These are phyloP conservation scores for Ceriops tagal DNA, from an alignment of 345 rosid genomes.

Conservation along the genomic window DNA sequence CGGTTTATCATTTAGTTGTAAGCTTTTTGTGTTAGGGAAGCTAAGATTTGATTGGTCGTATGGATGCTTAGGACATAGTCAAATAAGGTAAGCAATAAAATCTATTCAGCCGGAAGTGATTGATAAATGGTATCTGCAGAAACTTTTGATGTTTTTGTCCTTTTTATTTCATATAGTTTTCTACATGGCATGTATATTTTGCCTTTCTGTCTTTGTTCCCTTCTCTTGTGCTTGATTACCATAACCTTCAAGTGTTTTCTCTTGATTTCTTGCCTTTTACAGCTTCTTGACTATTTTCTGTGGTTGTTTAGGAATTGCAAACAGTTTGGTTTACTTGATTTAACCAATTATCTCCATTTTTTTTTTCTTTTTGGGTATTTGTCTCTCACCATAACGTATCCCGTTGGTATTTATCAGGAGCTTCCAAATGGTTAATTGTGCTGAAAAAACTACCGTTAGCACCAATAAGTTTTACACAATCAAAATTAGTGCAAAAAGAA, in stretches of 20 bases:
- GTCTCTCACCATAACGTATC: not conserved
- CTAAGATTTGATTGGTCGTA: too few relatives aligned
- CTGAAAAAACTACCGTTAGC: not conserved
- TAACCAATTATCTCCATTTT: not conserved
- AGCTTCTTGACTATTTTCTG: not conserved
- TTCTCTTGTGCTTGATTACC: not conserved
- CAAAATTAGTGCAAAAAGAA: not conserved
- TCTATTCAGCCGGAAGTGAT: not conserved
- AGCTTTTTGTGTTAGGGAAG: too few relatives aligned
- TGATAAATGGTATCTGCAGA: not conserved
- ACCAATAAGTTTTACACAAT: not conserved
- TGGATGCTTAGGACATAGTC: not conserved
- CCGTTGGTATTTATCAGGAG: not conserved
- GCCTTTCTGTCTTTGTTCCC: not conserved
- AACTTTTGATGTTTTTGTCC: not conserved
- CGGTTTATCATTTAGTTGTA: too few relatives aligned
- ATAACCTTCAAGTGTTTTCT: not conserved
- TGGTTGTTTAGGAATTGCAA: not conserved
- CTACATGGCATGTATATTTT: not conserved
- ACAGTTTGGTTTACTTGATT: not conserved
- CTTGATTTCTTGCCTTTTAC: not conserved
- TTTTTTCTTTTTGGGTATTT: not conserved
- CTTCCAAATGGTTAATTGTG: not conserved
- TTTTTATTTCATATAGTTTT: not conserved
- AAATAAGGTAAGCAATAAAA: too few relatives aligned